Percentiles rank a stretch among this genome's conserved stretches.
Evolutionary conservation across 2,329 filamentous ascomycete genomes (phyloP).

Genomic region (Teratosphaeria nubilosa): DNA sequence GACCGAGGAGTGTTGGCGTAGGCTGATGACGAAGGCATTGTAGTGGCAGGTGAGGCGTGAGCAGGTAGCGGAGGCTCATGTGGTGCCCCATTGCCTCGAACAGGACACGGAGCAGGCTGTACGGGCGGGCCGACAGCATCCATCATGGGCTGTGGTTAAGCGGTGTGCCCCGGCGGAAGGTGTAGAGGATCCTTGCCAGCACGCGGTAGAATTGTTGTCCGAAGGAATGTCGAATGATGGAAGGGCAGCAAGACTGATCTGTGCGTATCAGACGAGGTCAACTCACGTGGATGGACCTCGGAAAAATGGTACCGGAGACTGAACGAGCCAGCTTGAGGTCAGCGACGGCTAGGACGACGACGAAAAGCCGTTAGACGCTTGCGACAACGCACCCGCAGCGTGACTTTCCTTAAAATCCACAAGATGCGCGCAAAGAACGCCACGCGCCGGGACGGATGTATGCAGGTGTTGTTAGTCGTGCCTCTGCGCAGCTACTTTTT

Average conservation of each 20-base stretch:
- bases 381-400: background rate
- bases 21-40: constrained; percentile 1
- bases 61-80: constrained; percentile 1
- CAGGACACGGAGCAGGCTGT: background rate
- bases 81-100: background rate
- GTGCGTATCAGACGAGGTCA: background rate
- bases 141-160: background rate
- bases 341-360: background rate
- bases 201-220: background rate
- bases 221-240: background rate
- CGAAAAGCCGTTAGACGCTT: background rate
- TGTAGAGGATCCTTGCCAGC: background rate
- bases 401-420: background rate
- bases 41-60: background rate
- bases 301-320: background rate
- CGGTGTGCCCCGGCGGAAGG: background rate
- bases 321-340: background rate
- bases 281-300: background rate
- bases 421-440: background rate
- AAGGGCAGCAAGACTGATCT: background rate
- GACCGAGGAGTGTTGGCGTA: constrained; percentile 2
- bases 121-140: background rate
- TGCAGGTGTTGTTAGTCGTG: background rate
- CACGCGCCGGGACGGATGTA: background rate
- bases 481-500: background rate